Evolutionary conservation across 257 asterid species (phyloP).

Genomic region (Marsdenia floribunda): DNA sequence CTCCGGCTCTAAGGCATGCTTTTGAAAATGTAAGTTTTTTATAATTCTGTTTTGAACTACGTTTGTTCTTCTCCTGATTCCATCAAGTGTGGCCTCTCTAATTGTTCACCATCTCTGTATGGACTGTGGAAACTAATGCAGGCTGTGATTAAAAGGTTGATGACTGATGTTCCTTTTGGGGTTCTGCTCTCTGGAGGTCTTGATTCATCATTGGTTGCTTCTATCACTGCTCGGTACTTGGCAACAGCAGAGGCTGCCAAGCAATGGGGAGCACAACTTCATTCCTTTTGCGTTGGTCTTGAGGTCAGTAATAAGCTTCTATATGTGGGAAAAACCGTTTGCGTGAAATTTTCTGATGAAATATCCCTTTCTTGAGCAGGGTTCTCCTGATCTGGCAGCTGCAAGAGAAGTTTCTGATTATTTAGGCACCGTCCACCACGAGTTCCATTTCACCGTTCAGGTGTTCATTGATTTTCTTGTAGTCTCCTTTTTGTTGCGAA

Average conservation of each 20-base stretch:
- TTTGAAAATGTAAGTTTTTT: constrained; percentile 65
- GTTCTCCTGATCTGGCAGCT: constrained; percentile 93
- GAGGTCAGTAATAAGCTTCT: constrained; percentile 41
- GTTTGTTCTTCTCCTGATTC: not conserved
- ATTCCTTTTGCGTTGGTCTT: constrained; percentile 96
- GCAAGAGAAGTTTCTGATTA: constrained; percentile 95
- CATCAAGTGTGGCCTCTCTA: not conserved
- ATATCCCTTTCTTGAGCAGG: constrained; percentile 32
- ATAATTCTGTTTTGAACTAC: not conserved
- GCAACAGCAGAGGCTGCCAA: constrained; percentile 78
- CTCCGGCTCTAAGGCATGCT: constrained; percentile 66
- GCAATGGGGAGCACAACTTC: constrained; percentile 95
- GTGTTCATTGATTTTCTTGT: constrained; percentile 22
- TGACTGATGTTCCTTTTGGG: constrained; percentile 98
- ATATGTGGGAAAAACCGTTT: not conserved
- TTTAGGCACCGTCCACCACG: constrained; percentile 95
- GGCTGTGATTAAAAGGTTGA: constrained; percentile 91
- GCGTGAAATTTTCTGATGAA: not conserved
- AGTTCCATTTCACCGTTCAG: constrained; percentile 89
- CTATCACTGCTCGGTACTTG: constrained; percentile 87
- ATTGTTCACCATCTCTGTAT: not conserved
- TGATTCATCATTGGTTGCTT: constrained; percentile 90
- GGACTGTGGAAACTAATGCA: constrained; percentile 23
- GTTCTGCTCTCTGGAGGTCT: constrained; percentile 96
- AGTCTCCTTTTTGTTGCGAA: not conserved